Evolutionary conservation across 208 protist genomes (phyloP), one percentile per base, ranked within the genome.

Genomic region (Entamoeba dispar): DNA sequence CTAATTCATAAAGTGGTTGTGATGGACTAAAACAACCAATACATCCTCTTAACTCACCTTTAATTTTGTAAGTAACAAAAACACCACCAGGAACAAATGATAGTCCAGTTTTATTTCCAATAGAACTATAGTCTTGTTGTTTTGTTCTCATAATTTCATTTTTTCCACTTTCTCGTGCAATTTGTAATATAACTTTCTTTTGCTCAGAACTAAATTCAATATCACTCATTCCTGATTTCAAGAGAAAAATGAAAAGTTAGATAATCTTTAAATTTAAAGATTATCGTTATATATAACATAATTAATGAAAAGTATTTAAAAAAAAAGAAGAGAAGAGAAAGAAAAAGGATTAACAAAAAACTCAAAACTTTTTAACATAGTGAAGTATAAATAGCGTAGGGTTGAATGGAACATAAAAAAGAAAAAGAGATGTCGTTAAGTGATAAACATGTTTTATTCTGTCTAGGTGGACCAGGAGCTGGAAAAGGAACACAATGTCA

Each of bases 401-500:
- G 38, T 43, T 43, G 38, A 43, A 43, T 43, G 38, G 38, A 43
- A 43, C 38, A 43, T 43, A 43, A 43, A 43, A 43, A 43, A 43
- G 38, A 43, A 43, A 43, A 43, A 43, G 38, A 43, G 38, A 43
- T 43, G 38, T 43, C 38, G 2, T 43, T 43, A 43, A 43, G 38
- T 43, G 38, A 43, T 49, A 50, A 50, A 47, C 51, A 86, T 14
- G 93, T 95, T 31, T 86, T 95, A 15, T 91, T 91, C 49, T 93
- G 95, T 8, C 92, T 96, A 8, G 95, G 94, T 34, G 94, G 93
- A 17, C 95, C 95, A 17, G 95, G 95, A 7, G 73, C 94, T 49
- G 95, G 95, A 55, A 96, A 96, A 93, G 95, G 95, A 52, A 96
- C 95, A 8, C 95, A 96, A 86, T 95, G 94, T 92, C 93, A 57